Evolutionary conservation across 75 land plant species (phyloP), one percentile per base, ranked within the genome.

Genomic region (Picea sitchensis): DNA sequence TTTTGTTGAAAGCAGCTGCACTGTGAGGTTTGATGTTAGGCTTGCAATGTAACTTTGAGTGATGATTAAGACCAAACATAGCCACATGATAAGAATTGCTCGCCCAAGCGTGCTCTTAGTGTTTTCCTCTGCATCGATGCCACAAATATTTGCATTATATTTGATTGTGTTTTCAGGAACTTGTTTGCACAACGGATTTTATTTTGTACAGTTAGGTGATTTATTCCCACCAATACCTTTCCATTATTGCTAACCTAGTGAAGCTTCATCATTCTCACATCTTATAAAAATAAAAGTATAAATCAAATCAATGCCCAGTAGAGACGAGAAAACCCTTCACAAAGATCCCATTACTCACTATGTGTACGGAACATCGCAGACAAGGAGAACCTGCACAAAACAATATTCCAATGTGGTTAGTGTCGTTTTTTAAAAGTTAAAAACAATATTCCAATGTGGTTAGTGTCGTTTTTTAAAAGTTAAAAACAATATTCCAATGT

Each of bases 331-430:
- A 36, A 36, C 3, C 3, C 38, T 36, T 36, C 38, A 36, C 38
- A 36, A 36, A 36, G 3, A 36, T 1, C 1, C 1, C 38, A 36
- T 36, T 36, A 82, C 96, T 92, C 82, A 94, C 96, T 90, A 61
- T 94, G 96, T 17, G 96, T 78, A 75, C 90, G 93, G 81, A 93
- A 93, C 59, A 93, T 77, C 9, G 98, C 93, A 75, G 96, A 95
- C 77, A 95, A 93, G 81, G 91, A 87, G 73, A 95, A 95, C 98
- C 98, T 95, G 96, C 84, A 83, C 57, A 36, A 36, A 36, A 36
- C 38, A 36, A 36, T 3, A 36, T 36, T 36, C 3, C 1, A 36
- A 3, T 3, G 38, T 36, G 38, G 3, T 36, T 2, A 36, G 38
- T 36, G 3, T 36, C 2, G 1, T 2, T 36, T 36, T 36, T 36